These are phyloP conservation scores for Penicillium polonicum DNA, from an alignment of 2,329 filamentous ascomycete species.

Conservation along the genomic window DNA sequence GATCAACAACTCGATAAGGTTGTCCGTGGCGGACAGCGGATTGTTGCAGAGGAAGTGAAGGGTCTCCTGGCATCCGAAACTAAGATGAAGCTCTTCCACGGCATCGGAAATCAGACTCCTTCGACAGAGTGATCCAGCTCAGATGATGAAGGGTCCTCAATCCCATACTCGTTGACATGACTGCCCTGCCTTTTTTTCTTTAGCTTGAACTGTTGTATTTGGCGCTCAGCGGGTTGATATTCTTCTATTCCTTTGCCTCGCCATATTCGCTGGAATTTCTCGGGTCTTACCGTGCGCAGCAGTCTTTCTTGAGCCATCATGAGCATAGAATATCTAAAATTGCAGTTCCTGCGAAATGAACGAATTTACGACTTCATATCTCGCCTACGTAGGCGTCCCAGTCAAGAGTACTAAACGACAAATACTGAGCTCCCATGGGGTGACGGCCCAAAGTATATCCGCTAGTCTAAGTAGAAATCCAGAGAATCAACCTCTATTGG, in stretches of 20 bases:
- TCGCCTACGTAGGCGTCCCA: neutral
- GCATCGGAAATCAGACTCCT: constrained; percentile 33
- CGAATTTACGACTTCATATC: constrained; percentile 4
- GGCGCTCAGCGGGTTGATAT: constrained; percentile 15
- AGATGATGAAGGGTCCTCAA: neutral
- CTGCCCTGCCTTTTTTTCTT: constrained; percentile 11
- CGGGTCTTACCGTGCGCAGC: neutral
- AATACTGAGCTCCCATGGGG: too few species aligned
- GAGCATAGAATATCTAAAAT: constrained; percentile 4
- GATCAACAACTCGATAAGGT: constrained; percentile 54
- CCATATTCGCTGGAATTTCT: neutral
- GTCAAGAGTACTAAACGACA: neutral
- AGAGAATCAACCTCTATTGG: constrained; percentile 10
- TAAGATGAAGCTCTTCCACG: constrained; percentile 53
- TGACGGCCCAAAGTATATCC: neutral
- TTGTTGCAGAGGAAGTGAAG: constrained; percentile 55
- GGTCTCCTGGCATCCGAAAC: constrained; percentile 50
- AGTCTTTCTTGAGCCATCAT: neutral
- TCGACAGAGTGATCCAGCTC: constrained; percentile 14
- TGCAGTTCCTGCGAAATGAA: constrained; percentile 9
- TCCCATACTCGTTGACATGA: constrained; percentile 18
- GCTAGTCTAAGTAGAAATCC: neutral
- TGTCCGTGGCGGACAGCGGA: constrained; percentile 57
- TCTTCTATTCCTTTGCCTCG: neutral
- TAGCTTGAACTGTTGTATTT: constrained; percentile 6